These are phyloP conservation scores for Phytopythium vexans DNA, from an alignment of 352 stramenopile species.

Conservation along the genomic window DNA sequence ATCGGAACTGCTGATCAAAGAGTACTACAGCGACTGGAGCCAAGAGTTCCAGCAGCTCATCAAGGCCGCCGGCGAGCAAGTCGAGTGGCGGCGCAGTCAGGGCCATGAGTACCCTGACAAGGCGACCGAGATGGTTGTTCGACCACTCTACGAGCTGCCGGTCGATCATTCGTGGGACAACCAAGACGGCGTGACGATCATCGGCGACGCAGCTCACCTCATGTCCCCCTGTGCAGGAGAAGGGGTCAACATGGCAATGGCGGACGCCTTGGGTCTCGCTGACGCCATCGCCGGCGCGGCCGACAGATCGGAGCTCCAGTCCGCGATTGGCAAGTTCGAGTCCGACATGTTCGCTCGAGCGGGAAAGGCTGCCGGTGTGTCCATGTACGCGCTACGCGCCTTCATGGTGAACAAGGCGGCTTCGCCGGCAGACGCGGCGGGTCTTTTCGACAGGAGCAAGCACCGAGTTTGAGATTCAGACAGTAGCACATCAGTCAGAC, in stretches of 20 bases:
- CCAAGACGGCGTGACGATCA: conserved; percentile 15
- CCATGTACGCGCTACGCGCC: no score
- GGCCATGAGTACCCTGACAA: background rate
- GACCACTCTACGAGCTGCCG: background rate
- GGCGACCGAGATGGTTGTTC: background rate
- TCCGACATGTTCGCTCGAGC: background rate
- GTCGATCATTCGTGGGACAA: conserved; percentile 2
- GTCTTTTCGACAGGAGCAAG: no score
- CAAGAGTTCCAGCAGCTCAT: background rate
- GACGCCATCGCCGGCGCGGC: background rate
- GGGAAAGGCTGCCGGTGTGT: background rate
- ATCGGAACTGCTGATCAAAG: background rate
- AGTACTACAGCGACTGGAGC: background rate
- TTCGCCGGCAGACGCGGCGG: no score
- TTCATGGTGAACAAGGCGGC: no score
- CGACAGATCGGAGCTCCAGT: background rate
- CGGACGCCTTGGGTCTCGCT: conserved; percentile 18
- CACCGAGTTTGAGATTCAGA: no score
- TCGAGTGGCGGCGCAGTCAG: background rate
- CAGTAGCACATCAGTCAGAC: no score
- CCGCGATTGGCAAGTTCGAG: background rate
- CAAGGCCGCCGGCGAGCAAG: background rate
- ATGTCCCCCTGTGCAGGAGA: conserved; percentile 33
- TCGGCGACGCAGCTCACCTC: conserved; percentile 30
- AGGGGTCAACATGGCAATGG: conserved; percentile 29